These are phyloP conservation scores for Hemisphaericaspora lyxosophila DNA, from an alignment of 1,139 yeast genomes.

Conservation along the genomic window DNA sequence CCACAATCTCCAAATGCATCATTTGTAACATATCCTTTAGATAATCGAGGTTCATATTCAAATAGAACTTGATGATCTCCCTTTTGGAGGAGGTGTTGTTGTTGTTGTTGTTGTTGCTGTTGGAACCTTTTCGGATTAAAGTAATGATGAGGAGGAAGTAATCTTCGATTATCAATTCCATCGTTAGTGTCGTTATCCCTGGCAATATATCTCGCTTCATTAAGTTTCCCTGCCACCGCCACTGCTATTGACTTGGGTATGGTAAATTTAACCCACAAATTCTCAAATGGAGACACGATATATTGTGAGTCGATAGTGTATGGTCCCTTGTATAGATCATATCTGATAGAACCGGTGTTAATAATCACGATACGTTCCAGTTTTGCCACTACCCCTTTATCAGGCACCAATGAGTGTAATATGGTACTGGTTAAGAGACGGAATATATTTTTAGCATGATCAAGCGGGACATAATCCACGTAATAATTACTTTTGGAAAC, in stretches of 20 bases:
- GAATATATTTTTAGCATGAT: constrained; percentile 60
- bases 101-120: too few species aligned
- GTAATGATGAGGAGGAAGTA: constrained; percentile 31
- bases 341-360: constrained; percentile 88
- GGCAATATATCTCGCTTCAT: constrained; percentile 48
- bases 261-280: constrained; percentile 67
- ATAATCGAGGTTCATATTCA: constrained; percentile 19
- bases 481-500: constrained; percentile 62
- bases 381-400: constrained; percentile 10
- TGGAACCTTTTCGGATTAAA: not conserved
- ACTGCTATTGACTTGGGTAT: constrained; percentile 54
- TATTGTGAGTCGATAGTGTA: constrained; percentile 80
- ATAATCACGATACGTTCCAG: constrained; percentile 62
- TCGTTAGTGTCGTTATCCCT: constrained; percentile 8
- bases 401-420: constrained; percentile 50
- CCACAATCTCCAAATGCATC: constrained; percentile 87
- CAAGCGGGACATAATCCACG: constrained; percentile 67
- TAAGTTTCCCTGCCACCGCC: constrained; percentile 48
- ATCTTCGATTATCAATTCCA: constrained; percentile 9
- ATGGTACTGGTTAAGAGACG: constrained; percentile 58
- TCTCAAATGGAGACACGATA: constrained; percentile 83
- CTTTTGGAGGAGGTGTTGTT: too few species aligned
- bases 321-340: constrained; percentile 83
- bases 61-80: constrained; percentile 6
- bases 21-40: constrained; percentile 71